phyloP scores from a whole-genome alignment of 2,329 filamentous ascomycete species.

The Penicillium sp. region DNA sequence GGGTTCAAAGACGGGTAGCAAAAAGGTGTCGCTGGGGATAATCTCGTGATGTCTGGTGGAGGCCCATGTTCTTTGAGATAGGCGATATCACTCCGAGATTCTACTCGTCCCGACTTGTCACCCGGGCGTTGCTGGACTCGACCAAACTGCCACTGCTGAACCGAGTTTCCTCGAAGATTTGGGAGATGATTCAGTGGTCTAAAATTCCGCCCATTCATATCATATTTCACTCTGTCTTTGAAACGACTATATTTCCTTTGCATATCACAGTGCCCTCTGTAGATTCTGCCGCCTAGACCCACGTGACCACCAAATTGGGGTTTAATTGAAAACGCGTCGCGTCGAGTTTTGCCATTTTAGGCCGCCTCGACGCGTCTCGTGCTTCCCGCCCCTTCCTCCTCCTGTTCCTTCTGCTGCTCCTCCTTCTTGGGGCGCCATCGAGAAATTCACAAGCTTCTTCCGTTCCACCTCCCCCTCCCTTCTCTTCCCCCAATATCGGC shows the following conservation, averaged over 20 bases:
- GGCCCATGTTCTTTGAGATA: not conserved
- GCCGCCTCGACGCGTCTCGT: conserved; percentile 9
- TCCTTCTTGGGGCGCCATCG: conserved; percentile 11
- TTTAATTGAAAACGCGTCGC: conserved; percentile 37
- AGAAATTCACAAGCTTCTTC: conserved; percentile 8
- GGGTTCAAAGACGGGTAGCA: too few relatives aligned
- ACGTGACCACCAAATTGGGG: not conserved
- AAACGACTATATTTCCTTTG: too few relatives aligned
- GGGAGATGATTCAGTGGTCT: not conserved
- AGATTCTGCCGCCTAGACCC: not conserved
- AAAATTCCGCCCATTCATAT: too few relatives aligned
- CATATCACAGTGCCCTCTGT: too few relatives aligned
- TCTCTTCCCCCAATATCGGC: not conserved
- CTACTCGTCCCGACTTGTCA: not conserved
- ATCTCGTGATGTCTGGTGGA: not conserved
- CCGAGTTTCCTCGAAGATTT: not conserved
- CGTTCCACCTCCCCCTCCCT: not conserved
- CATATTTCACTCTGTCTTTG: too few relatives aligned
- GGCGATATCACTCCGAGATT: not conserved
- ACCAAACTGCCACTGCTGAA: too few relatives aligned
- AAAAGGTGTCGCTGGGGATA: not conserved
- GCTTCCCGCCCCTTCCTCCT: conserved; percentile 13
- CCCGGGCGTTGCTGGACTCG: not conserved
- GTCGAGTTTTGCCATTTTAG: conserved; percentile 5
- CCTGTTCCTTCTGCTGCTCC: conserved; percentile 15